phyloP scores from a whole-genome alignment of 2,329 filamentous ascomycete genomes.

The Sphaerostilbella broomeana region DNA sequence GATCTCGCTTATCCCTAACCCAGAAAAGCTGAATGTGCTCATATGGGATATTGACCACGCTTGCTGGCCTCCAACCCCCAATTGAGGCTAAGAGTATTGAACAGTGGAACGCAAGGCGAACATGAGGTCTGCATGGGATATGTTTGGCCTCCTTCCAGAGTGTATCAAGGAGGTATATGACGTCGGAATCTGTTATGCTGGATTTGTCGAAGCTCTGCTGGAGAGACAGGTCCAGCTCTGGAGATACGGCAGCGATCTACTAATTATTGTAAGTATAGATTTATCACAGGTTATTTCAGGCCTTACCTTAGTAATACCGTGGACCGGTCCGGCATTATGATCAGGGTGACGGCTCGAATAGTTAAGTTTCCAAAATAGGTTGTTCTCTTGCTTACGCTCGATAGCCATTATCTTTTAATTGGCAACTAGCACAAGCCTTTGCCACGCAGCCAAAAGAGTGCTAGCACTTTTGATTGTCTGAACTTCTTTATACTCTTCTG shows the following conservation, averaged over 20 bases:
- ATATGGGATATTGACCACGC: slow-evolving; percentile 4
- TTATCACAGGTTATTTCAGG: too few species aligned
- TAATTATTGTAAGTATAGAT: too few species aligned
- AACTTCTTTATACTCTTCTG: slow-evolving; percentile 8
- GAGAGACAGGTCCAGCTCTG: slow-evolving; percentile 1
- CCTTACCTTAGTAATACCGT: slow-evolving; percentile 8
- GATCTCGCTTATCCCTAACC: slow-evolving; percentile 2
- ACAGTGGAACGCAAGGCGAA: slow-evolving; percentile 4
- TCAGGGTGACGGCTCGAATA: slow-evolving; percentile 1
- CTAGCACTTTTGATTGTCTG: slow-evolving; percentile 4
- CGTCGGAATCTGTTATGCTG: slow-evolving; percentile 2
- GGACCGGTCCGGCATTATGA: slow-evolving; percentile 1
- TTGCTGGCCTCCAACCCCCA: slow-evolving; percentile 6
- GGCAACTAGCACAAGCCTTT: slow-evolving; percentile 1
- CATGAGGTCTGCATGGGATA: slow-evolving; percentile 2
- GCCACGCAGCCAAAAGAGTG: slow-evolving; percentile 4
- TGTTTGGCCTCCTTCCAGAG: slow-evolving; percentile 4
- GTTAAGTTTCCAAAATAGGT: slow-evolving; percentile 2
- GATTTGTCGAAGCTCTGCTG: slow-evolving; percentile 8
- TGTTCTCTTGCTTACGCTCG: slow-evolving; percentile 1
- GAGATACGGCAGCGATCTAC: too few species aligned
- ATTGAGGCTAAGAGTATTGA: slow-evolving; percentile 3
- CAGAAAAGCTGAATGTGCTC: slow-evolving; percentile 7
- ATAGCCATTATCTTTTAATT: slow-evolving; percentile 2
- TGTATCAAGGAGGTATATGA: slow-evolving; percentile 5